Base-by-base conservation (phyloP, 176 grass and related monocot genomes). In the Dactylis glomerata region DNA sequence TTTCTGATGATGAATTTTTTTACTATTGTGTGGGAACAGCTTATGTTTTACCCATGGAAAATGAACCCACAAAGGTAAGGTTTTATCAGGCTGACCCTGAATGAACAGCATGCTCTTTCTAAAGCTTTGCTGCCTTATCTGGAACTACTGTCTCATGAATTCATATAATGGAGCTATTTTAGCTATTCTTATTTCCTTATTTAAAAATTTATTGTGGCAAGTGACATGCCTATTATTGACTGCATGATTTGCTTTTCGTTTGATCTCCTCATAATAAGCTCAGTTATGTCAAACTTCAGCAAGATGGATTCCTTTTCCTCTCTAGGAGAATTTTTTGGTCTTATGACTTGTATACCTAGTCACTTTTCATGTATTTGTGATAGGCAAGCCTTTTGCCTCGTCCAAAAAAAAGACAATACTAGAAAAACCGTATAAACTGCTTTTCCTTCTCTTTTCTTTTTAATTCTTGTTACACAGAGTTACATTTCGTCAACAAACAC, bases 11-110 rank as follows among this genome's bases (percentile, higher is more conserved):
- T 76, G 93, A 64, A 76, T 93, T 90, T 30, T 91, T 85, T 45
- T 98, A 98, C 79, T 98, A 98, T 75, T 95, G 93, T 81, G 85
- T 98, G 28, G 96, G 91, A 62, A 98, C 96, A 15, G 93, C 96
- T 52, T 98, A 98, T 95, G 96, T 98, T 88, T 73, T 98, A 49
- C 96, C 96, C 4, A 89, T 95, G 89, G 96, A 98, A 87, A 98
- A 95, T 82, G 96, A 98, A 68, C 96, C 96, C 37, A 87, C 71
- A 38, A 98, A 95, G 96, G 96, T 98, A 86, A 73, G 45, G n/a
- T 68, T 79, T 37, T 37, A 15, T 77, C 22, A 76, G n/a, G 10
- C 55, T 76, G 26, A 75, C 10, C 30, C 49, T 42, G 31, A 67
- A 45, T 57, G 57, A 20, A 40, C 73, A 45, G 7, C 26, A 46